A percentile compares a stretch with the other conserved stretches of the same genome.
Evolutionary conservation across 257 asterid genomes (phyloP).

Genomic region (Jaltomata sinuosa): DNA sequence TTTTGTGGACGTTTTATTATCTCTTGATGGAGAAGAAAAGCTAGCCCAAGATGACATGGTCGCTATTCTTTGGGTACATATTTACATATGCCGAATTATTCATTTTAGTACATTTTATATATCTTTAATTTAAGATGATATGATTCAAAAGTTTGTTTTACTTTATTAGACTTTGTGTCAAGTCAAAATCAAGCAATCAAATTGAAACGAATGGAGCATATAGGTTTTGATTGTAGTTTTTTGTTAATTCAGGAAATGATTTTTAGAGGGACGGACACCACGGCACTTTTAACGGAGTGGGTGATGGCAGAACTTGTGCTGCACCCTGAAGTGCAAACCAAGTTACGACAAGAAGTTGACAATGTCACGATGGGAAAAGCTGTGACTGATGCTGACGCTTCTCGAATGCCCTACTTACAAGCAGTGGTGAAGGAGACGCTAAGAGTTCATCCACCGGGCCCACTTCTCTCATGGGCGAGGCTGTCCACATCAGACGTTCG

Average conservation of each 20-base stretch:
- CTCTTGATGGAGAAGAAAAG: constrained; percentile 65
- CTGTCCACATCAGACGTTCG: constrained; percentile 26
- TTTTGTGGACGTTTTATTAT: constrained; percentile 60
- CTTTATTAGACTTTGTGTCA: no score
- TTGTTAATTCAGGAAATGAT: constrained; percentile 32
- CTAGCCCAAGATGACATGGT: constrained; percentile 67
- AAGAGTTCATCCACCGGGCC: constrained; percentile 50
- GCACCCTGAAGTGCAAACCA: constrained; percentile 24
- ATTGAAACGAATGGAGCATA: no score
- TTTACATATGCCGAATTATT: no score
- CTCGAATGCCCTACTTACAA: constrained; percentile 24
- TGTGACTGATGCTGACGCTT: constrained; percentile 13
- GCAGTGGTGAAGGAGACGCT: constrained; percentile 41
- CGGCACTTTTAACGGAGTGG: constrained; percentile 46
- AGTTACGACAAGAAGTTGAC: constrained; percentile 16
- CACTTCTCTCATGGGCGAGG: constrained; percentile 48
- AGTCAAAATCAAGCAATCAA: no score
- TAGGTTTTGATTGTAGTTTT: no score
- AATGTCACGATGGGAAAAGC: background rate
- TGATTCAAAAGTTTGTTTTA: no score
- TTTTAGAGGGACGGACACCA: constrained; percentile 48
- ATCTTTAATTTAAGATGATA: no score
- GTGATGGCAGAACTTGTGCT: constrained; percentile 38
- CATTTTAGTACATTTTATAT: no score
- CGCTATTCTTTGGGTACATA: constrained; percentile 84